Base-by-base conservation (phyloP, 495 filamentous ascomycete species). In the Thozetella sp. region DNA sequence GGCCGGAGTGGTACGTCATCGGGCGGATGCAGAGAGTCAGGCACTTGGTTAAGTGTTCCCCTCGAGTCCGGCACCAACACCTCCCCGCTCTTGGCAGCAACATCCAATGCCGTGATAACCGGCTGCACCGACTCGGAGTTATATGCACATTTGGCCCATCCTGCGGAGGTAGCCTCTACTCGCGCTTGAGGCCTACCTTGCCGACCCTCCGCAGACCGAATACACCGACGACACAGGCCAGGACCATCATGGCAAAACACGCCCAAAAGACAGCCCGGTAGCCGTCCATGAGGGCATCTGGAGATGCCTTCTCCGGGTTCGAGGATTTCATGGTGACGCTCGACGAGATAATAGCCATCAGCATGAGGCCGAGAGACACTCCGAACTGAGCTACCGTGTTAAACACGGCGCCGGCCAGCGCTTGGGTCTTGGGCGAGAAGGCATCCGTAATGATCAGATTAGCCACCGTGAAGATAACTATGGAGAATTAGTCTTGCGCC, bases 361-460 rank as follows among this genome's bases (percentile, higher is more conserved):
- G 59, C 4, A 83, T 83, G 2, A 88, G 63, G 1, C 87, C 86
- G 13, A 90, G 71, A 0, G 79, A 76, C 17, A 76, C 84, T 0
- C 88, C 88, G 53, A 89, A 80, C 64, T 89, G 86, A 3, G 79
- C 67, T 17, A 84, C 66, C 0, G 85, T 86, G 60, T 88, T 87
- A 73, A 89, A 89, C 0, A 90, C 84, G 2, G 83, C 86, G 2
- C 86, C 86, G 1, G 84, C 86, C 0, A 91, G 76, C 0, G 78
- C 84, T 54, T 90, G 86, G 0, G 79, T 87, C 51, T 82, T 66
- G 1, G 72, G 56, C 0, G 86, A 82, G 62, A 89, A 88, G 3
- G 77, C 76, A n/a, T 78, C 70, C 0, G 85, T 80, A 56, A 90
- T 84, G 45, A 89, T 63, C 19, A 91, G 81, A 84, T 70, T 87